phyloP scores from a whole-genome alignment of 169 alveolate genomes.

The Babesia gibsoni region DNA sequence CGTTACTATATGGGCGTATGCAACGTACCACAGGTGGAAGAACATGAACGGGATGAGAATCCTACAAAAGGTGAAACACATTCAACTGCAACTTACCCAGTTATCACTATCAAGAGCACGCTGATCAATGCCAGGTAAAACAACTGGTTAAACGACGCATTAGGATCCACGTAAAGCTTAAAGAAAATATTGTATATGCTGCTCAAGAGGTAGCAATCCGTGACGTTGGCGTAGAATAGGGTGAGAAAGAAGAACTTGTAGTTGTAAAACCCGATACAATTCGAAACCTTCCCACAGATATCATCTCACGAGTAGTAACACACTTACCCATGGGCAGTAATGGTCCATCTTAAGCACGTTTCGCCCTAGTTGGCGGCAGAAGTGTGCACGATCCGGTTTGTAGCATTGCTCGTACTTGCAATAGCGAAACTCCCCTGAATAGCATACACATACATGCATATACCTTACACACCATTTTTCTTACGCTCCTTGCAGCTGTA shows the following conservation, averaged over 20 bases:
- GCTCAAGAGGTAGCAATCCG: slow-evolving; percentile 17
- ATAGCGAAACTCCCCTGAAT: slow-evolving; percentile 50
- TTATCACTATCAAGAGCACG: slow-evolving; percentile 35
- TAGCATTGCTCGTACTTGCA: slow-evolving; percentile 52
- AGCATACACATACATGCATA: not conserved
- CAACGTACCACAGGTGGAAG: slow-evolving; percentile 49
- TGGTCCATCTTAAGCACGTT: slow-evolving; percentile 66
- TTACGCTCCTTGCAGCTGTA: slow-evolving; percentile 56
- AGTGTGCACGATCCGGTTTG: slow-evolving; percentile 62
- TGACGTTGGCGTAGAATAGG: slow-evolving; percentile 44
- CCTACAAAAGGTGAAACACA: slow-evolving; percentile 7
- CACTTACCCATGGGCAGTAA: slow-evolving; percentile 64
- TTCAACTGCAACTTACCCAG: slow-evolving; percentile 10
- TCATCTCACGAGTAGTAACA: no score
- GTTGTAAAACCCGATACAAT: slow-evolving; percentile 62
- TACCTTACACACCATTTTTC: slow-evolving; percentile 28
- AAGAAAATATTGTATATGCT: slow-evolving; percentile 20
- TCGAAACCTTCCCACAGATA: slow-evolving; percentile 26
- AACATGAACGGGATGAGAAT: slow-evolving; percentile 49
- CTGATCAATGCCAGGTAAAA: slow-evolving; percentile 44
- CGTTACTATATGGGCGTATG: no score
- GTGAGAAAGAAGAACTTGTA: slow-evolving; percentile 58
- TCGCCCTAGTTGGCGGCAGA: slow-evolving; percentile 50
- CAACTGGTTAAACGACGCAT: slow-evolving; percentile 43
- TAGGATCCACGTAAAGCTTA: slow-evolving; percentile 35